Percentiles rank a stretch among this genome's conserved stretches.
These are phyloP conservation scores for Grigorovia transvaalensis DNA, from an alignment of 805 yeast species.

Conservation along the genomic window DNA sequence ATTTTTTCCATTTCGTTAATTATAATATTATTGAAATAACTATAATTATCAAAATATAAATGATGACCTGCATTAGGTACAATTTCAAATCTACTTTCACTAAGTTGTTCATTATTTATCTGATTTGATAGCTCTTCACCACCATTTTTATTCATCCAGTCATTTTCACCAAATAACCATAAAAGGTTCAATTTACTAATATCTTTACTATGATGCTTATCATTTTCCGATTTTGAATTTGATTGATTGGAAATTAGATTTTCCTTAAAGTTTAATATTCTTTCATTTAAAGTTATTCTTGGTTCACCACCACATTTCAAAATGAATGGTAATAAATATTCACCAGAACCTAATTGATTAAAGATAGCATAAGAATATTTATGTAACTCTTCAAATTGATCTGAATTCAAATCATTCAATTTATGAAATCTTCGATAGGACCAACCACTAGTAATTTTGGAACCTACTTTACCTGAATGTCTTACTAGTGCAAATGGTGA, in stretches of 20 bases:
- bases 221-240: no score
- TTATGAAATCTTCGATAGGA: slow-evolving; percentile 67
- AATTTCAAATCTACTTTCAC: slow-evolving; percentile 29
- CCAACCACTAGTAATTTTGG: slow-evolving; percentile 84
- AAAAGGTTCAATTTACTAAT: slow-evolving; percentile 42
- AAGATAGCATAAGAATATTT: slow-evolving; percentile 75
- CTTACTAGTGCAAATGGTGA: slow-evolving; percentile 81
- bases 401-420: slow-evolving; percentile 22
- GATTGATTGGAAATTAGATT: no score
- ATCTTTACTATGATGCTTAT: not conserved
- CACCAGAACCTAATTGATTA: slow-evolving; percentile 84
- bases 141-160: slow-evolving; percentile 52
- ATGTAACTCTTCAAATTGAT: slow-evolving; percentile 43
- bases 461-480: slow-evolving; percentile 70
- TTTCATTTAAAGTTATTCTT: slow-evolving; percentile 51
- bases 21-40: slow-evolving; percentile 42
- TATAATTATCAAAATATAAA: slow-evolving; percentile 58
- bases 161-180: slow-evolving; percentile 80
- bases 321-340: slow-evolving; percentile 74
- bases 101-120: slow-evolving; percentile 13
- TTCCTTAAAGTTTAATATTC: slow-evolving; percentile 3
- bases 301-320: slow-evolving; percentile 90
- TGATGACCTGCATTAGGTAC: slow-evolving; percentile 66
- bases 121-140: slow-evolving; percentile 27
- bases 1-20: slow-evolving; percentile 38